These are phyloP conservation scores for Cymodocea nodosa DNA, from an alignment of 116 monocot species.

Conservation along the genomic window DNA sequence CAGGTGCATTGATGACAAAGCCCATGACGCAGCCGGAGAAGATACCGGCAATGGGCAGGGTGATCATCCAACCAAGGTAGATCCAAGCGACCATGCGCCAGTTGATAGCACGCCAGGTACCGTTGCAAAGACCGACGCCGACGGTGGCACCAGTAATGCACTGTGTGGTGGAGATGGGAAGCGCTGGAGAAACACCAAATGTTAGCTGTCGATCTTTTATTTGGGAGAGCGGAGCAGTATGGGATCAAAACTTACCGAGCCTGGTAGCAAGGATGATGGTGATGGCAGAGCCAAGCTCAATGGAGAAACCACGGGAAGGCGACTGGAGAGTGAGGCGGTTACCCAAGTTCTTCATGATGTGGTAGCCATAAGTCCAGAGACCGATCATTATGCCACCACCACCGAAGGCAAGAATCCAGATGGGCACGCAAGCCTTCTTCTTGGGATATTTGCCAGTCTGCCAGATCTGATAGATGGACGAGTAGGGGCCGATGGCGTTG, in stretches of 20 bases:
- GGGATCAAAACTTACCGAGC: background rate
- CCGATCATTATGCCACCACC: background rate
- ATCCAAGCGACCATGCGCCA: background rate
- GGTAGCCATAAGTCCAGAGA: constrained; percentile 6
- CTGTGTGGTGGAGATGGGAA: background rate
- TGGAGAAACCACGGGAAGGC: constrained; percentile 6
- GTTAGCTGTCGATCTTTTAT: background rate
- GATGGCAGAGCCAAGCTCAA: too few relatives aligned
- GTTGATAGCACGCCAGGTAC: background rate
- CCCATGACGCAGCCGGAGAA: too few relatives aligned
- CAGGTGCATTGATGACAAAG: background rate
- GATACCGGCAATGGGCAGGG: too few relatives aligned
- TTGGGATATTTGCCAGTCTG: too few relatives aligned
- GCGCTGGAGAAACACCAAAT: background rate
- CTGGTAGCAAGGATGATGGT: background rate
- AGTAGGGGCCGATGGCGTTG: constrained; percentile 4
- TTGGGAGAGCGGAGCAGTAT: background rate
- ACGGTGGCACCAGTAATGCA: too few relatives aligned
- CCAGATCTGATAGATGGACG: too few relatives aligned
- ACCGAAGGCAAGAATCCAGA: too few relatives aligned
- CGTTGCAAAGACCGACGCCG: background rate
- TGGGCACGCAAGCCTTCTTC: too few relatives aligned
- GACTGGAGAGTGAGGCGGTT: background rate
- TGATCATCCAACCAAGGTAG: constrained; percentile 3
- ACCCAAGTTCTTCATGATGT: constrained; percentile 7